Conservation (phyloP, 1,284 basidiomycete genomes). For the Tremellales sp. region DNA sequence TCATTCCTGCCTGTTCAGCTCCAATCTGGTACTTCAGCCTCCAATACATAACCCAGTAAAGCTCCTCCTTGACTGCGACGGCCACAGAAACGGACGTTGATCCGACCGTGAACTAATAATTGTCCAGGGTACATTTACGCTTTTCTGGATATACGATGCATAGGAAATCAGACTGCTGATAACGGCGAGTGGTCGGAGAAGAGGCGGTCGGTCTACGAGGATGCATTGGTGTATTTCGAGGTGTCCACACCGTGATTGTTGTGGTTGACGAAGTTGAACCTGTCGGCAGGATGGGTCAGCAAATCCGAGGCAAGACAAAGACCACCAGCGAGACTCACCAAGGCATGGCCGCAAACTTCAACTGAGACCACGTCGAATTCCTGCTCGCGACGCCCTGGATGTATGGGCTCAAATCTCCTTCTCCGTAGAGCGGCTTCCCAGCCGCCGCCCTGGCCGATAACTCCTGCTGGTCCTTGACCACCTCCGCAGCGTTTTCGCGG, state of each 20-base stretch:
- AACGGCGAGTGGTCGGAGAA: not conserved
- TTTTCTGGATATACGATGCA: no score
- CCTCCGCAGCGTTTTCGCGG: conserved; percentile 84
- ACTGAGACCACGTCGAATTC: conserved; percentile 88
- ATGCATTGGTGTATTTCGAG: conserved; percentile 60
- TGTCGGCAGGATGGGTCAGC: conserved; percentile 38
- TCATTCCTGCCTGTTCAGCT: no score
- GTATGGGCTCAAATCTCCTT: conserved; percentile 76
- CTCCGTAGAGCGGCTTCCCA: conserved; percentile 79
- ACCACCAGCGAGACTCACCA: conserved; percentile 57
- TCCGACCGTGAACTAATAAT: no score
- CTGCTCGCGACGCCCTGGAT: conserved; percentile 83
- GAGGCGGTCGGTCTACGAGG: conserved; percentile 13
- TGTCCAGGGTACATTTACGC: no score
- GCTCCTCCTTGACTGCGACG: no score
- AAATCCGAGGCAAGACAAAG: conserved; percentile 8
- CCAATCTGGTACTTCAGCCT: no score
- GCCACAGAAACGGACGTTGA: no score
- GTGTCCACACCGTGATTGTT: conserved; percentile 79
- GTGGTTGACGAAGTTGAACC: conserved; percentile 92
- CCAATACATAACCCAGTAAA: no score
- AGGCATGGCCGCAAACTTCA: conserved; percentile 63
- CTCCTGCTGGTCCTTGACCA: conserved; percentile 70
- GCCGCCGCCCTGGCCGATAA: conserved; percentile 64
- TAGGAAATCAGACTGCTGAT: not conserved